Evolutionary conservation across 2,329 filamentous ascomycete species (phyloP).

Genomic region (Fusarium coicis): DNA sequence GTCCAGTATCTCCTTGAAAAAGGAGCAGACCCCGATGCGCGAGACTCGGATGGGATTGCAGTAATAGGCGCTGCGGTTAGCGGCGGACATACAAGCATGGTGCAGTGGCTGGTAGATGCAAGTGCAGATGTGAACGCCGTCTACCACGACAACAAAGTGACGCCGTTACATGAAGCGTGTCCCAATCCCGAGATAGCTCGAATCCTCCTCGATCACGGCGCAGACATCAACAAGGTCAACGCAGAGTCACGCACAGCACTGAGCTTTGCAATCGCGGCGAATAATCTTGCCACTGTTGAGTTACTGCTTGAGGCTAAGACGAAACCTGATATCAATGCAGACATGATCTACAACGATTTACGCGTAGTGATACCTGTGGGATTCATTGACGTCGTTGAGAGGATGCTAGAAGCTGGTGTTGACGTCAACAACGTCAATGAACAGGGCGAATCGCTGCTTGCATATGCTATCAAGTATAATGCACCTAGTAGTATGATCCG

Average conservation of each 20-base stretch:
- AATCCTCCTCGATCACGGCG: neutral
- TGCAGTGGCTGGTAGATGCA: neutral
- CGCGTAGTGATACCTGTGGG: accelerated
- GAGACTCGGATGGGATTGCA: neutral
- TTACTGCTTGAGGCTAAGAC: accelerated
- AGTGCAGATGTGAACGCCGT: neutral
- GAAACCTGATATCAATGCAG: neutral
- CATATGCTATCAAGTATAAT: neutral
- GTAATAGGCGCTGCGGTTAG: neutral
- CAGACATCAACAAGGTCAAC: neutral
- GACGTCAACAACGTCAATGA: neutral
- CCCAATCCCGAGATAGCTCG: neutral
- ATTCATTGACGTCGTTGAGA: neutral
- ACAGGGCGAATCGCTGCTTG: neutral
- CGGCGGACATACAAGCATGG: neutral
- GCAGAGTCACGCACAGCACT: neutral
- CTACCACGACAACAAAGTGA: accelerated
- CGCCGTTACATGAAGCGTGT: accelerated
- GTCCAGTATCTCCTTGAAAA: neutral
- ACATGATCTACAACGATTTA: neutral
- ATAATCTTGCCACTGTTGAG: neutral
- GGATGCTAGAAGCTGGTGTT: slow-evolving; percentile 3
- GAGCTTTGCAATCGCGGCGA: accelerated
- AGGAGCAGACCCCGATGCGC: neutral
- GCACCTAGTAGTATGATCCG: neutral